Evolutionary conservation across 768 basidiomycete genomes (phyloP).

Genomic region (Auriscalpium orientale): DNA sequence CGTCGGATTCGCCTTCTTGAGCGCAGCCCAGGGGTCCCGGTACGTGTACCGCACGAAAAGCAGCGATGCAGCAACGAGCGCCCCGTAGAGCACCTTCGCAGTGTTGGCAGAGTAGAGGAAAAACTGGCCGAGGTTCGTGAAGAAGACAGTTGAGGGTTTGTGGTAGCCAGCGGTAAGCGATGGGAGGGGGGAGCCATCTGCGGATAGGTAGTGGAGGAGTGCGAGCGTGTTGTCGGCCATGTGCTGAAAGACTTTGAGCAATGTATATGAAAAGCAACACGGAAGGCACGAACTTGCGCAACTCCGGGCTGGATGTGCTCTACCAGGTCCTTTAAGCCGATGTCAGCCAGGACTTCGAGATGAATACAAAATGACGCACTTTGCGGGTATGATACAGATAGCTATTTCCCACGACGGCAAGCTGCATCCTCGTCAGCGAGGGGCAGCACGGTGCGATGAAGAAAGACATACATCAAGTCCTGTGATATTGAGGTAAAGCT

Average conservation of each 20-base stretch:
- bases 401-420: constrained; percentile 87
- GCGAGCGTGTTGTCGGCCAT: constrained; percentile 87
- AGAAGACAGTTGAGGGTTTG: constrained; percentile 68
- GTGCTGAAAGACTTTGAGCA: constrained; percentile 39
- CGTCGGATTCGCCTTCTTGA: constrained; percentile 23
- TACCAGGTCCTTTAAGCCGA: not conserved
- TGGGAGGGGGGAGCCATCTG: constrained; percentile 61
- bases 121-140: constrained; percentile 59
- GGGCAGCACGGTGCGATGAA: not conserved
- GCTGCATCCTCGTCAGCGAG: constrained; percentile 33
- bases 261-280: not conserved
- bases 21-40: constrained; percentile 29
- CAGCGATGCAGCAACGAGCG: constrained; percentile 41
- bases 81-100: constrained; percentile 56
- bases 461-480: constrained; percentile 69
- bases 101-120: constrained; percentile 68
- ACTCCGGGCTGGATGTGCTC: constrained; percentile 52
- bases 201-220: constrained; percentile 67
- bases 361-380: constrained; percentile 27
- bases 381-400: constrained; percentile 93
- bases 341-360: not conserved
- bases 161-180: constrained; percentile 42
- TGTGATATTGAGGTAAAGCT: constrained; percentile 81
- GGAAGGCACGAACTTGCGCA: constrained; percentile 33
- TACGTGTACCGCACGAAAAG: constrained; percentile 34